phyloP scores from a whole-genome alignment of 495 filamentous ascomycete species.

The Usnea hakonensis region DNA sequence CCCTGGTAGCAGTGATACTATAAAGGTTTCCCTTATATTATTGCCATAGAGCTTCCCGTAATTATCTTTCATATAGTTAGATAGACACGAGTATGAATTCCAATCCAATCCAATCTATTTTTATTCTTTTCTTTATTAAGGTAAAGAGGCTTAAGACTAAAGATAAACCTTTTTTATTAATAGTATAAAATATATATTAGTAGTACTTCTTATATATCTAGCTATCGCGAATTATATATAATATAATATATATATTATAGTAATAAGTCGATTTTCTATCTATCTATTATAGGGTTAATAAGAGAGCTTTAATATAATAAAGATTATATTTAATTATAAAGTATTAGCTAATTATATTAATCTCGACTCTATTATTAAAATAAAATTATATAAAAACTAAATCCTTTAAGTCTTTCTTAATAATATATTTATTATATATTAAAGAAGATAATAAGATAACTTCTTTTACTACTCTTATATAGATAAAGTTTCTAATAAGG shows the following conservation, averaged over 20 bases:
- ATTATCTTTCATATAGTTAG: no score
- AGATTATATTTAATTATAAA: conserved; percentile 3
- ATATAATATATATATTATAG: neutral
- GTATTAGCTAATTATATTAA: conserved; percentile 7
- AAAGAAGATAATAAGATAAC: no score
- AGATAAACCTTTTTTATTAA: neutral
- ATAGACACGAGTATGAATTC: no score
- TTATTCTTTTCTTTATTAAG: neutral
- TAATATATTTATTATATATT: no score
- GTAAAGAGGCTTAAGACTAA: neutral
- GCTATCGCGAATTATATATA: neutral
- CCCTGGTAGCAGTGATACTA: no score
- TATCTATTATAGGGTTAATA: neutral
- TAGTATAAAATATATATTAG: neutral
- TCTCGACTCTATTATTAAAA: neutral
- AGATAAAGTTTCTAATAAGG: no score
- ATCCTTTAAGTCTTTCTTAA: no score
- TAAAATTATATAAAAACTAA: no score
- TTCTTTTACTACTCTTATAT: no score
- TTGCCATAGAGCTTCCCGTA: no score
- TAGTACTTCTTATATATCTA: neutral
- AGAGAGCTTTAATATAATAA: neutral
- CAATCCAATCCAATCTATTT: no score
- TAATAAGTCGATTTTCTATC: neutral
- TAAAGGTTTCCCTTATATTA: no score